These are phyloP conservation scores for Achaetomium macrosporum DNA, from an alignment of 2,329 filamentous ascomycete species.

Conservation along the genomic window DNA sequence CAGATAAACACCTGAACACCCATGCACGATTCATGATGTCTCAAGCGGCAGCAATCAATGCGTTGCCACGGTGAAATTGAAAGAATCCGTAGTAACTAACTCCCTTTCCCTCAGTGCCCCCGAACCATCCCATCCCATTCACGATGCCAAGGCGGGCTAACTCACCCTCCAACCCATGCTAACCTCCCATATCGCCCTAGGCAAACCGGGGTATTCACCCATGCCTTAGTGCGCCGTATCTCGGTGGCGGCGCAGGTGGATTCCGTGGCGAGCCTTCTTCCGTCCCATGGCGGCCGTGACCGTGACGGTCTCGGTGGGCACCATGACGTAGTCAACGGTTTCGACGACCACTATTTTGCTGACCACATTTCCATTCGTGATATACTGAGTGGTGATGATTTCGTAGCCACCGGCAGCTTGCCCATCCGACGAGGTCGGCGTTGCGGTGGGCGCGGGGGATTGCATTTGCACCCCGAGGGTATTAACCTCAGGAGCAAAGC, in stretches of 20 bases:
- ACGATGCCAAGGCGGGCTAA: conserved; percentile 2
- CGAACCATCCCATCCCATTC: not conserved
- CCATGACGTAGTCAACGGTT: conserved; percentile 48
- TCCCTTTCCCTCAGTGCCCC: conserved; percentile 9
- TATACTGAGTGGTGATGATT: conserved; percentile 47
- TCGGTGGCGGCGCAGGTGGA: conserved; percentile 34
- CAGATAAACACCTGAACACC: conserved; percentile 12
- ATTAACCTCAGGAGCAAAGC: conserved; percentile 12
- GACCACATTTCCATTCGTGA: conserved; percentile 46
- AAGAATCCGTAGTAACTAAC: conserved; percentile 8
- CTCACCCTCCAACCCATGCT: not conserved
- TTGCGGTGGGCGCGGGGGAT: conserved; percentile 27
- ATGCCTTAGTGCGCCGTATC: conserved; percentile 6
- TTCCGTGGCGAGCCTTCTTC: conserved; percentile 30
- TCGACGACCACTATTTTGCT: conserved; percentile 54
- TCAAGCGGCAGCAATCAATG: conserved; percentile 18
- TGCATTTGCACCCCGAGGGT: conserved; percentile 12
- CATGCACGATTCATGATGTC: conserved; percentile 13
- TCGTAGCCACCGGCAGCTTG: conserved; percentile 32
- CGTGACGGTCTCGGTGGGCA: conserved; percentile 38
- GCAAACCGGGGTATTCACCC: not conserved
- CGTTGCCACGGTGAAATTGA: conserved; percentile 14
- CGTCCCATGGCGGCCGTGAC: conserved; percentile 28
- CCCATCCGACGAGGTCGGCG: conserved; percentile 27
- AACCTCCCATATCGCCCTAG: not conserved